These are phyloP conservation scores for Oryza australiensis DNA, from an alignment of 176 grass and related monocot species.

Conservation along the genomic window DNA sequence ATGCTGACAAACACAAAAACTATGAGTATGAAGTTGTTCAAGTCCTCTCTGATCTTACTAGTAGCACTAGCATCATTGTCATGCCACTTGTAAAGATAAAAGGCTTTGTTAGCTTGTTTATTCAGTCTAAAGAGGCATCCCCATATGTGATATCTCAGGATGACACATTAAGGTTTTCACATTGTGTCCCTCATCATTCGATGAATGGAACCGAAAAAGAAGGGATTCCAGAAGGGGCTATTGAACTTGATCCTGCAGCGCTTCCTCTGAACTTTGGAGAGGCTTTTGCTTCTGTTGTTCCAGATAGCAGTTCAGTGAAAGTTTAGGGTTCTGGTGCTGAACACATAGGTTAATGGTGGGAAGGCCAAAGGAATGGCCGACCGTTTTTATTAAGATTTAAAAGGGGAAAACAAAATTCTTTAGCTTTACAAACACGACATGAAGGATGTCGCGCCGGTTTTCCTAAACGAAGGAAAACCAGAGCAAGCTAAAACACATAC, in stretches of 20 bases:
- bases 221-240: constrained; percentile 54
- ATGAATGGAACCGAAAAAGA: constrained; percentile 59
- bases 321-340: constrained; percentile 21
- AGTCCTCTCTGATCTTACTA: constrained; percentile 64
- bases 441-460: no score
- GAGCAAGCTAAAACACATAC: no score
- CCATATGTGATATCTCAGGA: constrained; percentile 59
- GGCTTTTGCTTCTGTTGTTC: constrained; percentile 61
- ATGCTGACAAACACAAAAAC: constrained; percentile 36
- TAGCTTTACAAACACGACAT: no score
- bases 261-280: constrained; percentile 61
- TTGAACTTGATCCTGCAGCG: constrained; percentile 85
- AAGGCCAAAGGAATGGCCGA: no score
- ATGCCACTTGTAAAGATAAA: constrained; percentile 71
- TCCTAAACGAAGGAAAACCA: no score
- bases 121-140: constrained; percentile 51
- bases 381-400: no score
- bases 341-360: no score
- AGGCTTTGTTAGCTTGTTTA: constrained; percentile 74
- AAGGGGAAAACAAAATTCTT: no score
- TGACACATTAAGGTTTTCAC: constrained; percentile 85
- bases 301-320: constrained; percentile 38
- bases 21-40: constrained; percentile 77
- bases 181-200: constrained; percentile 53
- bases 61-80: constrained; percentile 54